Conservation (phyloP, 1,139 yeast species). For the Pichia sp. region DNA sequence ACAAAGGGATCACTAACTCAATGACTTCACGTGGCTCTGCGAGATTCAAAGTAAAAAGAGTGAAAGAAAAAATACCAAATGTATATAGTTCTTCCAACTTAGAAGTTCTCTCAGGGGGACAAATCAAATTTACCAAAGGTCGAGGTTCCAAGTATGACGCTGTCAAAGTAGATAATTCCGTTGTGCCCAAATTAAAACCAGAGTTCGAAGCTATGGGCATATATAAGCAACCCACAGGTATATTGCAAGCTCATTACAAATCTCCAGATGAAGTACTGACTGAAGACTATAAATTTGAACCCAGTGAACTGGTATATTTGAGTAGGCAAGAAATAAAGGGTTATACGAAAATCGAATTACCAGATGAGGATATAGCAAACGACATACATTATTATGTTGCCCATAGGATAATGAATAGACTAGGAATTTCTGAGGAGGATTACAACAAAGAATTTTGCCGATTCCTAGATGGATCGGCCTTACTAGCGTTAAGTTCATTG, state of each 20-base stretch:
- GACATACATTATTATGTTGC: conserved; percentile 50
- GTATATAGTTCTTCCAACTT: conserved; percentile 14
- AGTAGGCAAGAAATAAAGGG: conserved; percentile 25
- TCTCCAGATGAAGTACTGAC: conserved; percentile 30
- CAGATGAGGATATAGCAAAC: conserved; percentile 49
- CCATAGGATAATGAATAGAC: conserved; percentile 20
- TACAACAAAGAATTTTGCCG: conserved; percentile 19
- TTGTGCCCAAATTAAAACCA: conserved; percentile 17
- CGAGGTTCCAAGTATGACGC: background rate
- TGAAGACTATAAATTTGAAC: conserved; percentile 20
- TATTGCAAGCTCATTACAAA: conserved; percentile 12
- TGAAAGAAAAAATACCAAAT: conserved; percentile 3
- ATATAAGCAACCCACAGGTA: conserved; percentile 23
- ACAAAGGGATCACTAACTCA: background rate
- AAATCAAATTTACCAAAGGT: conserved; percentile 9
- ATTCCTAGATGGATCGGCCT: conserved; percentile 49
- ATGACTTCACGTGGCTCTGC: background rate
- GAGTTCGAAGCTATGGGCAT: conserved; percentile 9
- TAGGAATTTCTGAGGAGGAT: conserved; percentile 23
- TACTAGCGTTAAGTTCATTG: conserved; percentile 48
- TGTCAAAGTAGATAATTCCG: conserved; percentile 14
- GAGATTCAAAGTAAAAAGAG: background rate
- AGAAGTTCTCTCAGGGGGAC: conserved; percentile 13
- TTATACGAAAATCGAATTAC: conserved; percentile 35
- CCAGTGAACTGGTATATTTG: conserved; percentile 23